Evolutionary conservation across 345 rosid genomes (phyloP), one percentile per base, ranked within the genome.

Genomic region (Psidium friedrichsthalianum): DNA sequence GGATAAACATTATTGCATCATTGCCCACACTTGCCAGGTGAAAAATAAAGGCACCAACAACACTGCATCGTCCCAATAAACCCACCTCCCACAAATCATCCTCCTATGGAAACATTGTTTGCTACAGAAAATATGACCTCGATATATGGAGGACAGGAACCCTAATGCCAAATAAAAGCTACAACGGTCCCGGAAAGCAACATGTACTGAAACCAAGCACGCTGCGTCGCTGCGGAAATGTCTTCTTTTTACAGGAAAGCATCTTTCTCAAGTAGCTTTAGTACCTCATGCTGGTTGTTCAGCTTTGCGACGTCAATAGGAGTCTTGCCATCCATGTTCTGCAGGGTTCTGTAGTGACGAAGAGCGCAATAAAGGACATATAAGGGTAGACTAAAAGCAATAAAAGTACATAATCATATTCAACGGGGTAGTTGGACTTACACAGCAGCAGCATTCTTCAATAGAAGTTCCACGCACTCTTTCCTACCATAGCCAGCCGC

Each of bases 401-500:
- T 24, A 12, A 69, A 69, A 32, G 78, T 18, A 69, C 47, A 16
- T 18, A 12, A 21, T 14, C 24, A 51, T 25, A 54, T 47, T 82
- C 55, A 16, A 15, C 6, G 6, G 82, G 27, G 42, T 52, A 64
- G 16, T 32, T 86, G 57, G 58, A 88, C 98, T 96, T 95, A 97
- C 99, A 97, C 98, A 82, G 99, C 98, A 61, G 99, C 99, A 10
- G 98, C 99, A 55, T 94, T 95, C 84, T 94, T 96, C 51, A 97
- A 93, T 40, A 97, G 92, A 86, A 97, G 96, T 89, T 96, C 91
- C 14, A 97, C 98, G 86, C 99, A 97, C 80, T 95, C 99, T 90
- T 97, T 95, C 89, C 95, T 95, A 49, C 99, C 98, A 86, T 97
- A 97, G 82, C 99, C 99, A 85, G 99, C 98, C 21, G 99, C 97